Evolutionary conservation across 805 yeast species (phyloP), one percentile per base, ranked within the genome.

Genomic region (Huiozyma naganishii): DNA sequence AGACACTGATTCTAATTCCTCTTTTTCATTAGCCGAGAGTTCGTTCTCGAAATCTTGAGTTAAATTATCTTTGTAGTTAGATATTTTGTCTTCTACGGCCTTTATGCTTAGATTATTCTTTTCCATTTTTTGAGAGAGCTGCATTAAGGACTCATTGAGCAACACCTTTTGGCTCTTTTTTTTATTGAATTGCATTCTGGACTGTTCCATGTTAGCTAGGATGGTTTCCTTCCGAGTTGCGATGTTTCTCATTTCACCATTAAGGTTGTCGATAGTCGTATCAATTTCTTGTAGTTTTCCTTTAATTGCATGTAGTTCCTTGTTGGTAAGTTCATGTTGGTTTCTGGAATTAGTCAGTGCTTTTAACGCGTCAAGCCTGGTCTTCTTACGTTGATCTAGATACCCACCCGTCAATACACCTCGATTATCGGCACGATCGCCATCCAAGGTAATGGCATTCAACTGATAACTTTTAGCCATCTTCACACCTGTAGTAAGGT

Each of bases 351-450:
- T 70, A 10, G 74, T 69, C 49, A 83, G 72, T 10, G 65, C 58
- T 43, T 77, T 77, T 53, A 86, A 68, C 2, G 81, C 74, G 51
- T 87, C 95, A 40, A 89, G 62, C 52, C 94, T 72, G 0, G 87
- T 80, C 42, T 67, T 69, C 46, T 74, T 75, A 52, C 71, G 74
- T 23, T 52, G 53, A 52, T 85, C 92, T 51, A 84, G 74, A 54
- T 74, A 86, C 40, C 97, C 97, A 62, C 97, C 97, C 27, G 86
- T 79, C 38, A 92, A 61, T 1, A 83, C 83, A 61, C 98, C 98
- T 50, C 71, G 76, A 39, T 77, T 78, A 52, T 86, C 94, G 41
- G 86, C 86, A 50, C 86, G 70, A 58, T 92, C 97, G 52, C 98
- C 98, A 60, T 86, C 95, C 12, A 90, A 66, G 0, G 98, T 92